phyloP scores from a whole-genome alignment of 2,329 filamentous ascomycete species.

The Verticillium klebahnii region DNA sequence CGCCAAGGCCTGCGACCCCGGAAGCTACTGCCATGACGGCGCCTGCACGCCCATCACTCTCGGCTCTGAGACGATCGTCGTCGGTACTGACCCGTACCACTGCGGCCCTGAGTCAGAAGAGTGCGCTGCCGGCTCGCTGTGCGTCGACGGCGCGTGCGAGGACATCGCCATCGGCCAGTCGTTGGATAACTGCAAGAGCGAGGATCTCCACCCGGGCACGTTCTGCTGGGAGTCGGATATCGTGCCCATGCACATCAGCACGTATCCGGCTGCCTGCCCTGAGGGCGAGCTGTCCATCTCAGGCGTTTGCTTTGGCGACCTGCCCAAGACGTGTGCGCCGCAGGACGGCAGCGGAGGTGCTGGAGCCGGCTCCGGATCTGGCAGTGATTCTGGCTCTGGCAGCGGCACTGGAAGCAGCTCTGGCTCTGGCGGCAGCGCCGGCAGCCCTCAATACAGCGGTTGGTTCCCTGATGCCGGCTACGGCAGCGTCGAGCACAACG shows the following conservation, averaged over 20 bases:
- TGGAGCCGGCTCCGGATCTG: not conserved
- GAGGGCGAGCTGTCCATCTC: not conserved
- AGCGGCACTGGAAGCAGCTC: too few species aligned
- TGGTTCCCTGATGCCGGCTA: not conserved
- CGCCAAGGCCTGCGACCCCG: not conserved
- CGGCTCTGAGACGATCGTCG: not conserved
- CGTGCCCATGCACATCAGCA: conserved; percentile 1
- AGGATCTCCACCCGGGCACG: not conserved
- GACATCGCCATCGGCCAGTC: not conserved
- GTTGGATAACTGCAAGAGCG: not conserved
- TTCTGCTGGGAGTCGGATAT: not conserved
- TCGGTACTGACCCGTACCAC: not conserved
- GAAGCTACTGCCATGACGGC: not conserved
- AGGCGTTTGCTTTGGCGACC: not conserved
- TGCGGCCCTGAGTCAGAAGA: not conserved
- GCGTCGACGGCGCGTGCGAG: not conserved
- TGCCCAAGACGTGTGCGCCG: not conserved
- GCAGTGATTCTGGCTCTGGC: not conserved
- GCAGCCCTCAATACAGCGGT: not conserved
- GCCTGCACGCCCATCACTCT: not conserved
- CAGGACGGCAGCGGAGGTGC: not conserved
- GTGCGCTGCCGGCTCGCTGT: not conserved
- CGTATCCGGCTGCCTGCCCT: not conserved
- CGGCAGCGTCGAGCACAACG: not conserved
- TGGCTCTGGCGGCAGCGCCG: too few species aligned